These are phyloP conservation scores for Penicillium lividum DNA, from an alignment of 495 filamentous ascomycete species.

Conservation along the genomic window DNA sequence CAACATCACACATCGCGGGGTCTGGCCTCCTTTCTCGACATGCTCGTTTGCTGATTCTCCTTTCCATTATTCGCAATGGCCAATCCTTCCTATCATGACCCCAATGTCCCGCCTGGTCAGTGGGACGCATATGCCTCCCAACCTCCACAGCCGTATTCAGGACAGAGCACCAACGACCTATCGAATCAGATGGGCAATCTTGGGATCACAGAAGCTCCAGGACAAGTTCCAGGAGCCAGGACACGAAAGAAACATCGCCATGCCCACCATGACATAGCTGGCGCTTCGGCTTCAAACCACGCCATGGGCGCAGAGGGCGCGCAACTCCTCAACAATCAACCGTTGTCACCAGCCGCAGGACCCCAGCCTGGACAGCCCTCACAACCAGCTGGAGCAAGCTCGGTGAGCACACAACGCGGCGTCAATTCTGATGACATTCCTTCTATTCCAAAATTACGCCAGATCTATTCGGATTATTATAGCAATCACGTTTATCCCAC, in stretches of 20 bases:
- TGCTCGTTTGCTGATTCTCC: constrained; percentile 9
- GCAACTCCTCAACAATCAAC: constrained; percentile 62
- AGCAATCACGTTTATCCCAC: constrained; percentile 87
- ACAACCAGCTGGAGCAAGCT: constrained; percentile 50
- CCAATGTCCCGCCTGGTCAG: constrained; percentile 38
- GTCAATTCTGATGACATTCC: constrained; percentile 94
- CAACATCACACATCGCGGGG: constrained; percentile 27
- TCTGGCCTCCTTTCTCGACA: constrained; percentile 19
- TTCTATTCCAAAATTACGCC: constrained; percentile 83
- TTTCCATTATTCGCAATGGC: constrained; percentile 57
- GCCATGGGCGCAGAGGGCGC: constrained; percentile 56
- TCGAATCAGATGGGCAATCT: constrained; percentile 80
- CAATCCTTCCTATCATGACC: constrained; percentile 73
- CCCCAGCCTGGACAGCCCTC: constrained; percentile 36
- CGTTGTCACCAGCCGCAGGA: constrained; percentile 48
- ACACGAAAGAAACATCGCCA: constrained; percentile 91
- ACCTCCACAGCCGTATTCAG: constrained; percentile 30
- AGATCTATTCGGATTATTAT: constrained; percentile 79
- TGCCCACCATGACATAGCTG: constrained; percentile 81
- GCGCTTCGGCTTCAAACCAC: constrained; percentile 44
- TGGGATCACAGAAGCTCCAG: constrained; percentile 59
- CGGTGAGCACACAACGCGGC: constrained; percentile 65
- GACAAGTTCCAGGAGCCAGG: constrained; percentile 48
- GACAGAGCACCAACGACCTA: constrained; percentile 29
- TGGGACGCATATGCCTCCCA: constrained; percentile 47